Conservation (phyloP, 2,329 filamentous ascomycete genomes). For the Neonectria punicea region DNA sequence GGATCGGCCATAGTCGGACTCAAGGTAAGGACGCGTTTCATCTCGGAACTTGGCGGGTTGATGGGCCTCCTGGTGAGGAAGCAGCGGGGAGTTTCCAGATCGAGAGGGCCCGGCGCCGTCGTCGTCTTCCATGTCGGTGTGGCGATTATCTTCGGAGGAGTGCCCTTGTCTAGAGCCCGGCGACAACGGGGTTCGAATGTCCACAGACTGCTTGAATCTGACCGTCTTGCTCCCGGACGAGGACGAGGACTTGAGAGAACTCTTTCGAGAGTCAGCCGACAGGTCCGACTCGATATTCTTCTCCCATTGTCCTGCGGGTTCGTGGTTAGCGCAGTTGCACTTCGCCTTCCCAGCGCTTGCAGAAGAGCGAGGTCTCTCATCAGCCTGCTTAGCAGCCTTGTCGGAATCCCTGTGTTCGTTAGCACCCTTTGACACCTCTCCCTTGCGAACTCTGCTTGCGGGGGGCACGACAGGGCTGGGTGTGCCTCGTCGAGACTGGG, state of each 20-base stretch:
- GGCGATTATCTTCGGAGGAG: neutral
- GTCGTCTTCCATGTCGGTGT: neutral
- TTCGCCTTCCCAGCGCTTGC: constrained; percentile 6
- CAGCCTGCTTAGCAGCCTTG: constrained; percentile 14
- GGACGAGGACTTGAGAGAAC: constrained; percentile 37
- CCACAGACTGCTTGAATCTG: constrained; percentile 38
- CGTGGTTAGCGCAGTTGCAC: neutral
- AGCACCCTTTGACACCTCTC: neutral
- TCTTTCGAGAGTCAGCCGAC: constrained; percentile 32
- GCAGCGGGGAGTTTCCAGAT: constrained; percentile 29
- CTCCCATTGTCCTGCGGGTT: constrained; percentile 14
- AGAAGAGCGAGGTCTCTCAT: constrained; percentile 18
- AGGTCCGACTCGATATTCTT: constrained; percentile 31
- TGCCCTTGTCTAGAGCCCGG: constrained; percentile 24
- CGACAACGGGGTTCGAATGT: constrained; percentile 30
- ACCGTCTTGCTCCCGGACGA: constrained; percentile 37
- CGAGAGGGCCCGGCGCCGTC: neutral
- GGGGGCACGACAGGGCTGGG: neutral
- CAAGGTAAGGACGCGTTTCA: constrained; percentile 11
- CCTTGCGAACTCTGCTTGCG: neutral
- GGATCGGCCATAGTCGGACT: constrained; percentile 22
- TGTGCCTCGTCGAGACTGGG: constrained; percentile 8
- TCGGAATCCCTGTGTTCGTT: neutral
- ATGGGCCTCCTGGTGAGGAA: constrained; percentile 19
- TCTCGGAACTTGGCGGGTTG: neutral